Evolutionary conservation across 768 basidiomycete genomes (phyloP).

Genomic region (Phaffia tasmanica): DNA sequence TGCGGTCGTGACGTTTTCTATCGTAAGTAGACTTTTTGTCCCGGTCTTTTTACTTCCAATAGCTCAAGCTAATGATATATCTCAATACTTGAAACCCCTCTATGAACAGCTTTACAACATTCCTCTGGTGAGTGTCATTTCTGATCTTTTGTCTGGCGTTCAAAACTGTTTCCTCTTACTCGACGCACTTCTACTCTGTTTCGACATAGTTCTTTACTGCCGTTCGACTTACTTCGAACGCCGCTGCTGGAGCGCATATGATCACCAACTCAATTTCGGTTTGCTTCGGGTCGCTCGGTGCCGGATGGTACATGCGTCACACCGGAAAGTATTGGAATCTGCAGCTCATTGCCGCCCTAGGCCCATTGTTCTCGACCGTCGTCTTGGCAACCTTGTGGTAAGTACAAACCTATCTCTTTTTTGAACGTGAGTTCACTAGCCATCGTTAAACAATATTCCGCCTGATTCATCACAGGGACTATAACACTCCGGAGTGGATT

Average conservation of each 20-base stretch:
- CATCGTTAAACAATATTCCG: too few species aligned
- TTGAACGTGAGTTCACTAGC: not conserved
- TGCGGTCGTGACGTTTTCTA: constrained; percentile 68
- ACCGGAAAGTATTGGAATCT: constrained; percentile 57
- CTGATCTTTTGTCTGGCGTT: not conserved
- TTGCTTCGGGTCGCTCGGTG: constrained; percentile 71
- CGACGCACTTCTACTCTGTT: not conserved
- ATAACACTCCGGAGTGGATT: constrained; percentile 21
- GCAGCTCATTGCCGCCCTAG: constrained; percentile 48
- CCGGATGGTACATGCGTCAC: constrained; percentile 54
- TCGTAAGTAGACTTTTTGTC: constrained; percentile 39
- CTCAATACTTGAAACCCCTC: not conserved
- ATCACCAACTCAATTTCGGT: constrained; percentile 83
- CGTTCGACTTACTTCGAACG: constrained; percentile 9
- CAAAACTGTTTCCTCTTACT: constrained; percentile 10
- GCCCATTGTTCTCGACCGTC: constrained; percentile 9
- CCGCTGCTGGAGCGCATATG: constrained; percentile 45
- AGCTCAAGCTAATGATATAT: not conserved
- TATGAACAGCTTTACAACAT: constrained; percentile 21
- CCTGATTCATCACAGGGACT: constrained; percentile 6
- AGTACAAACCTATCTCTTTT: not conserved
- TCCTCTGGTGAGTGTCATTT: constrained; percentile 8
- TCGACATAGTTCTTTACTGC: constrained; percentile 7
- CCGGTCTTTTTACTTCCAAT: not conserved
- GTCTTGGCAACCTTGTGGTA: constrained; percentile 7